These are phyloP conservation scores for Coniochaeta sp. DNA, from an alignment of 2,329 filamentous ascomycete species.

Conservation along the genomic window DNA sequence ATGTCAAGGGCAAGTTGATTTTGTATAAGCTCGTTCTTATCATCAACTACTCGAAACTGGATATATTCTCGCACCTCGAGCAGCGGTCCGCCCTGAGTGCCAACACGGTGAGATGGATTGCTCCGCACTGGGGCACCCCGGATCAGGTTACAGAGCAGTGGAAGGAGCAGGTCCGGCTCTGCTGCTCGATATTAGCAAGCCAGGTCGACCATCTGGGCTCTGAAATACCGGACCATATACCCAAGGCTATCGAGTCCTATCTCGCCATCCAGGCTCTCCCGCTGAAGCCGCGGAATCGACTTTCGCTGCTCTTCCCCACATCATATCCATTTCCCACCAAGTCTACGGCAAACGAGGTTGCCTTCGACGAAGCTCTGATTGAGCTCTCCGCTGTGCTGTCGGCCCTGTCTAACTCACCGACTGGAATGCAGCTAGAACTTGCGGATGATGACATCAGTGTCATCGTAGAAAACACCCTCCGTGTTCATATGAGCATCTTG, in stretches of 20 bases:
- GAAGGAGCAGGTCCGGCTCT: conserved; percentile 86
- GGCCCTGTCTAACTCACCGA: conserved; percentile 67
- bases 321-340: conserved; percentile 83
- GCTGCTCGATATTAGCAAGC: conserved; percentile 85
- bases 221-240: conserved; percentile 82
- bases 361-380: conserved; percentile 71
- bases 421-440: conserved; percentile 68
- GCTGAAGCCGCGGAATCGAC: conserved; percentile 49
- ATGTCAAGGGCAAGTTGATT: conserved; percentile 84
- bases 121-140: conserved; percentile 82
- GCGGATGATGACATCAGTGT: conserved; percentile 66
- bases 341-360: conserved; percentile 57
- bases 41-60: conserved; percentile 79
- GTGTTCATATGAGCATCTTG: conserved; percentile 83
- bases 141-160: conserved; percentile 74
- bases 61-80: conserved; percentile 73
- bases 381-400: conserved; percentile 86
- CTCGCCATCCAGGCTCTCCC: conserved; percentile 59
- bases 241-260: conserved; percentile 87
- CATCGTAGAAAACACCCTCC: conserved; percentile 71
- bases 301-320: conserved; percentile 86
- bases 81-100: conserved; percentile 66
- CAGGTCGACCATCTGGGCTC: conserved; percentile 72
- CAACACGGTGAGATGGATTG: conserved; percentile 85
- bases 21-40: conserved; percentile 90